These are phyloP conservation scores for Gyrodon lividus DNA, from an alignment of 768 basidiomycete genomes.

Conservation along the genomic window DNA sequence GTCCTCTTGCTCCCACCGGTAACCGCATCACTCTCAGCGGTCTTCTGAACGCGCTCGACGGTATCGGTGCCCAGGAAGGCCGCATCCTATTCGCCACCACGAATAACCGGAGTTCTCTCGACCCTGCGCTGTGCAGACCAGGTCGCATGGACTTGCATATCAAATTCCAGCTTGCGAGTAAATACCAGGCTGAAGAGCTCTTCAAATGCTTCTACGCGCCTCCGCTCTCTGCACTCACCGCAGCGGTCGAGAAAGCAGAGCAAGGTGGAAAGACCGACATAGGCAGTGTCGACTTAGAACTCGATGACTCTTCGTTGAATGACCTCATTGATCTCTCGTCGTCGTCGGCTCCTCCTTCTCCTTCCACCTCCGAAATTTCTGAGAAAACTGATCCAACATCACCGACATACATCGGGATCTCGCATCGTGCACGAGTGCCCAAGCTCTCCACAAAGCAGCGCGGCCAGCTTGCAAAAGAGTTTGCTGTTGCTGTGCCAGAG, in stretches of 20 bases:
- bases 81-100: constrained; percentile 79
- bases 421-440: constrained; percentile 38
- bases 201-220: constrained; percentile 70
- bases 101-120: constrained; percentile 68
- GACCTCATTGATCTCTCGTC: constrained; percentile 22
- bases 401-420: constrained; percentile 12
- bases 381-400: constrained; percentile 16
- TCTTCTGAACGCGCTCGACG: constrained; percentile 77
- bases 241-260: neutral
- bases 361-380: constrained; percentile 1
- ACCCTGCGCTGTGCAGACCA: constrained; percentile 72
- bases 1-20: constrained; percentile 11
- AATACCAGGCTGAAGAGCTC: constrained; percentile 62
- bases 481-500: constrained; percentile 53
- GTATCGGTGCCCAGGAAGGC: constrained; percentile 79
- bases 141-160: constrained; percentile 81
- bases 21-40: constrained; percentile 65
- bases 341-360: neutral
- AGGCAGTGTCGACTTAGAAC: neutral
- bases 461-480: constrained; percentile 49
- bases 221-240: neutral
- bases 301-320: neutral
- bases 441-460: constrained; percentile 41
- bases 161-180: constrained; percentile 73
- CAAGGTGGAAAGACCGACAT: neutral